A percentile compares a stretch with the other conserved stretches of the same genome.
Evolutionary conservation across 2,329 filamentous ascomycete genomes (phyloP).

Genomic region (Metarhizium sp.): DNA sequence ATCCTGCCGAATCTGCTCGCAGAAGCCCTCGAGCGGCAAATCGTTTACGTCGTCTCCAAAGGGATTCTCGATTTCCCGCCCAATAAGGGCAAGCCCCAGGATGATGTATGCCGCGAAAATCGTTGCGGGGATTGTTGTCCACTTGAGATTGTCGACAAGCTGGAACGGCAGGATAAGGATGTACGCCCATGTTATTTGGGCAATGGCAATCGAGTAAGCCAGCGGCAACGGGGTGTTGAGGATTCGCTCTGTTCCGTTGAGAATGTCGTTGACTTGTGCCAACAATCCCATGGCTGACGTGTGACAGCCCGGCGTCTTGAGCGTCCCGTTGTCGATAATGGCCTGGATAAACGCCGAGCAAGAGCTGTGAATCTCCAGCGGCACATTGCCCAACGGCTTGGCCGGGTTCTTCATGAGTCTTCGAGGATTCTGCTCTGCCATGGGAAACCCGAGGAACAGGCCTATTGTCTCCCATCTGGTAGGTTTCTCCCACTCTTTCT

Average conservation of each 20-base stretch:
- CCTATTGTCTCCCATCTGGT: conserved; percentile 27
- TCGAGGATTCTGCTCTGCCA: conserved; percentile 60
- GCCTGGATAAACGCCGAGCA: conserved; percentile 52
- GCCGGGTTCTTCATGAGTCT: conserved; percentile 58
- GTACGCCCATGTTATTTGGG: conserved; percentile 71
- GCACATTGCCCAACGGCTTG: conserved; percentile 61
- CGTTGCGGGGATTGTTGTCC: conserved; percentile 40
- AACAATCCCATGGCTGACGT: conserved; percentile 41
- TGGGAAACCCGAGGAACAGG: conserved; percentile 57
- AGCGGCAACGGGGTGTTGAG: conserved; percentile 63
- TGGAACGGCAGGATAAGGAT: conserved; percentile 66
- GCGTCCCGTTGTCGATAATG: conserved; percentile 38
- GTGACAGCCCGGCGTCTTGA: conserved; percentile 40
- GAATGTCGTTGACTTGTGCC: conserved; percentile 51
- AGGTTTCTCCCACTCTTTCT: conserved; percentile 31
- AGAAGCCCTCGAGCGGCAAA: conserved; percentile 66
- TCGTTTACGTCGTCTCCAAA: conserved; percentile 81
- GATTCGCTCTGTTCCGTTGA: conserved; percentile 61
- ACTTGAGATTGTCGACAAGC: conserved; percentile 48
- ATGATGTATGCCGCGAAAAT: conserved; percentile 48
- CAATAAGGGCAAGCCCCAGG: conserved; percentile 39
- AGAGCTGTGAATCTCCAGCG: conserved; percentile 61
- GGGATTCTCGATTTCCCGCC: conserved; percentile 74
- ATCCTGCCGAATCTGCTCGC: conserved; percentile 62
- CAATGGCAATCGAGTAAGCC: conserved; percentile 66